Percentiles rank a stretch among this genome's conserved stretches.
phyloP scores from a whole-genome alignment of 2,329 filamentous ascomycete species.

The Fusarium bactridioides region DNA sequence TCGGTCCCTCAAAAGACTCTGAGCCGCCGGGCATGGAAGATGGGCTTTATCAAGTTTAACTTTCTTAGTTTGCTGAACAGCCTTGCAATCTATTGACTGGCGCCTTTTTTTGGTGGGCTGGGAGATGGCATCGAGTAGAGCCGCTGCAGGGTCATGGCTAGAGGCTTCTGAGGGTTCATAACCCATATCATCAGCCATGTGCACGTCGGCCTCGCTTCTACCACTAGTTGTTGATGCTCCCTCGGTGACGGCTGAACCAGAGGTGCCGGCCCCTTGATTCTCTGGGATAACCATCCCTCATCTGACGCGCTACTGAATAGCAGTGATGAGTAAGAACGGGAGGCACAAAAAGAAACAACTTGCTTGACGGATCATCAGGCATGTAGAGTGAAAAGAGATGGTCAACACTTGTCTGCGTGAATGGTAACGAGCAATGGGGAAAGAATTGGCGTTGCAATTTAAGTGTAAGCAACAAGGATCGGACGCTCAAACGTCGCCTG shows the following conservation, averaged over 20 bases:
- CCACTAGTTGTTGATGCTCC: slow-evolving; percentile 7
- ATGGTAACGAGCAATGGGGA: slow-evolving; percentile 4
- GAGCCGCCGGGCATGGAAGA: slow-evolving; percentile 9
- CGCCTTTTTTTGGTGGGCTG: slow-evolving; percentile 31
- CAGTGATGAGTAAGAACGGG: neutral
- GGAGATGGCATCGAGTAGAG: slow-evolving; percentile 10
- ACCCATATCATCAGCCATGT: slow-evolving; percentile 12
- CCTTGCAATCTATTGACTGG: slow-evolving; percentile 14
- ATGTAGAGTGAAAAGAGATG: neutral
- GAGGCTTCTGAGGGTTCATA: slow-evolving; percentile 24
- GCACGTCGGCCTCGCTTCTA: slow-evolving; percentile 10
- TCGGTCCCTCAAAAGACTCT: slow-evolving; percentile 22
- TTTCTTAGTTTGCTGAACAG: slow-evolving; percentile 32
- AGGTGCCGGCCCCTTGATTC: neutral
- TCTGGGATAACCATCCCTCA: slow-evolving; percentile 20
- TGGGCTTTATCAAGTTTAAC: slow-evolving; percentile 27
- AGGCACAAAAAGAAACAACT: slow-evolving; percentile 2
- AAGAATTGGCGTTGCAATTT: slow-evolving; percentile 1
- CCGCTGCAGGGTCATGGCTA: slow-evolving; percentile 17
- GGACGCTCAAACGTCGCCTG: neutral
- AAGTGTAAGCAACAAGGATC: neutral
- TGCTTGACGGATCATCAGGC: slow-evolving; percentile 21
- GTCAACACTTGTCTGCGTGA: slow-evolving; percentile 41
- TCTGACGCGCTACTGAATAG: neutral
- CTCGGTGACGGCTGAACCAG: slow-evolving; percentile 18